phyloP scores from a whole-genome alignment of 805 yeast genomes.

The Saccharomyces mikatae region DNA sequence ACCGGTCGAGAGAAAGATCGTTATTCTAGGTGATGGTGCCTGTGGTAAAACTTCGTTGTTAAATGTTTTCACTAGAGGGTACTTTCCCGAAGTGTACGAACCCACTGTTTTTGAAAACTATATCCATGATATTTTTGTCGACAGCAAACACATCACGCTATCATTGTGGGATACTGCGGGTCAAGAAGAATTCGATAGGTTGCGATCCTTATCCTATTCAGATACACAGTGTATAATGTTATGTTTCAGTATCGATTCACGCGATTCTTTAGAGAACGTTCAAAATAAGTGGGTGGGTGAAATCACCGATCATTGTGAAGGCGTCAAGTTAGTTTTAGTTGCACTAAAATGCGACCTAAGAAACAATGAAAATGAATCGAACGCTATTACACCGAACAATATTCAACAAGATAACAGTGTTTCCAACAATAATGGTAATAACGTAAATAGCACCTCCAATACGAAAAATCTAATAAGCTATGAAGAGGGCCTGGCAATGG shows the following conservation, averaged over 20 bases:
- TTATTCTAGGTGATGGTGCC: constrained; percentile 95
- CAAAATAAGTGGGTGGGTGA: constrained; percentile 96
- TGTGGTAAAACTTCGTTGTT: constrained; percentile 94
- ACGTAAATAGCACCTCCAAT: constrained; percentile 28
- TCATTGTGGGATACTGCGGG: constrained; percentile 99
- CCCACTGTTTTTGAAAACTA: constrained; percentile 97
- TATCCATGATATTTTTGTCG: constrained; percentile 93
- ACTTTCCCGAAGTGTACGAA: constrained; percentile 95
- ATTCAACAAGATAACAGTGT: constrained; percentile 20
- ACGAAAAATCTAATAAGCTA: constrained; percentile 60
- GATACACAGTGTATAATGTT: constrained; percentile 97
- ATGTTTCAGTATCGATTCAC: constrained; percentile 89
- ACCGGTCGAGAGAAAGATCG: constrained; percentile 80
- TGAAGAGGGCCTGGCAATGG: constrained; percentile 90
- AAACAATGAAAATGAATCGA: constrained; percentile 48
- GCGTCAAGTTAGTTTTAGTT: constrained; percentile 86
- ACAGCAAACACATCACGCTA: constrained; percentile 83
- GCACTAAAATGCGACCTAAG: constrained; percentile 93
- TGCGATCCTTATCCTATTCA: constrained; percentile 84
- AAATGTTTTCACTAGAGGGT: constrained; percentile 94
- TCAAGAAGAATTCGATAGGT: constrained; percentile 93
- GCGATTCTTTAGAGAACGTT: constrained; percentile 90
- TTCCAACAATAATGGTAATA: constrained; percentile 19
- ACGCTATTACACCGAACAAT: constrained; percentile 23
- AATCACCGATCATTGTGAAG: constrained; percentile 93